phyloP scores from a whole-genome alignment of 192 early-diverging fungal species.

The Jimgerdemannia flammicorona region DNA sequence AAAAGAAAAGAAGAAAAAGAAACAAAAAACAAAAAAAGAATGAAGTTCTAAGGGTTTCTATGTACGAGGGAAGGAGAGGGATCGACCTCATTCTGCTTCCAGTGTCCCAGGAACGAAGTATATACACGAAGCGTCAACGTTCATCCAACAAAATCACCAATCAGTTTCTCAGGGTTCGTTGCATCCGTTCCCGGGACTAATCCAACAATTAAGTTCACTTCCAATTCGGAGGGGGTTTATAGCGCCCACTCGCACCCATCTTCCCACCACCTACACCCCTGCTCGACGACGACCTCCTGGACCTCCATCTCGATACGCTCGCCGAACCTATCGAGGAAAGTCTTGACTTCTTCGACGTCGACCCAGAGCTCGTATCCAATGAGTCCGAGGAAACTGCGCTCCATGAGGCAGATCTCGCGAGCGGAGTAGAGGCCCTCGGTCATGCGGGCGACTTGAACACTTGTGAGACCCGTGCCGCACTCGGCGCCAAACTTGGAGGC shows the following conservation, averaged over 20 bases:
- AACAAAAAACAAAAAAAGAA: background rate
- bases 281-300: background rate
- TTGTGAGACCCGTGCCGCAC: constrained; percentile 31
- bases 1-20: background rate
- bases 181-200: background rate
- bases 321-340: constrained; percentile 34
- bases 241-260: background rate
- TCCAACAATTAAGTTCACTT: background rate
- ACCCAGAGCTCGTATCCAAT: constrained; percentile 35
- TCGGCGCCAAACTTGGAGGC: constrained; percentile 65
- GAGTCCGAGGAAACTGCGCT: constrained; percentile 29
- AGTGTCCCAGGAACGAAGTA: background rate
- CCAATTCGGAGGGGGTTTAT: background rate
- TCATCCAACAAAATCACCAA: background rate
- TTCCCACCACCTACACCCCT: background rate
- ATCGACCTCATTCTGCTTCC: background rate
- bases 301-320: constrained; percentile 31
- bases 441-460: constrained; percentile 33
- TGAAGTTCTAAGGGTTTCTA: background rate
- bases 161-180: background rate
- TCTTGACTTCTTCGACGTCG: constrained; percentile 38
- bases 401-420: constrained; percentile 30
- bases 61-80: background rate
- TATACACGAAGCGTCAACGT: background rate
- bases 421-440: constrained; percentile 40